Conservation (phyloP, 352 stramenopile species). For the Phytophthora sansomeana region DNA sequence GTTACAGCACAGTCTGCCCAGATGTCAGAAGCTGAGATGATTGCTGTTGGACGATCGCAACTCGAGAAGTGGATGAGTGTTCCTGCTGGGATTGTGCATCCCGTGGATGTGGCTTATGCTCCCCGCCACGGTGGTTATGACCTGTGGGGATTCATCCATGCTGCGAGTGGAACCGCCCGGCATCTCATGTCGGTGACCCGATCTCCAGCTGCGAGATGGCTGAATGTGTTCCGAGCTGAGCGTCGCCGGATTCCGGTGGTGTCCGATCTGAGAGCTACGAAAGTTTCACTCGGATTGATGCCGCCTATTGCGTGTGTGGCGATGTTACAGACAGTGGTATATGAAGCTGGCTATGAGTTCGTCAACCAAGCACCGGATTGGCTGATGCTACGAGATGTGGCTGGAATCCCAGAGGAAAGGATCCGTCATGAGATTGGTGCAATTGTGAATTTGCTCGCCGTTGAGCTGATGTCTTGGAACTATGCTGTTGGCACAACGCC, state of each 20-base stretch:
- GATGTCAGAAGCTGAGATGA: not conserved
- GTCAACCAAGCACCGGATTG: too few relatives aligned
- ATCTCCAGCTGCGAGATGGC: not conserved
- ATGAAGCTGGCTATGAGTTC: too few relatives aligned
- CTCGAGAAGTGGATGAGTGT: not conserved
- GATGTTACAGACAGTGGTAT: not conserved
- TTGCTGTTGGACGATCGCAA: not conserved
- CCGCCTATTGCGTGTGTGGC: not conserved
- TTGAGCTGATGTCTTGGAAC: too few relatives aligned
- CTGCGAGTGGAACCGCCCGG: not conserved
- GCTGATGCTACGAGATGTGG: too few relatives aligned
- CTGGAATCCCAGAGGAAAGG: too few relatives aligned
- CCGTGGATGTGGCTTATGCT: not conserved
- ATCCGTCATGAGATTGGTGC: too few relatives aligned
- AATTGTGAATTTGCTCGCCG: too few relatives aligned
- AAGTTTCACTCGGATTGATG: not conserved
- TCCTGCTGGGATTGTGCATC: not conserved
- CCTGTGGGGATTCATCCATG: not conserved
- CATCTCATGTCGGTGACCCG: not conserved
- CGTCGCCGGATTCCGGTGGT: not conserved
- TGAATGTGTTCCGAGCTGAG: not conserved
- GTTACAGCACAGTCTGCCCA: not conserved
- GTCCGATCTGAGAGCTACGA: not conserved
- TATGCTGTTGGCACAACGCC: too few relatives aligned
- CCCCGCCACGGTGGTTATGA: not conserved